These are phyloP conservation scores for Hymenoscyphus scutula DNA, from an alignment of 2,329 filamentous ascomycete genomes.

Conservation along the genomic window DNA sequence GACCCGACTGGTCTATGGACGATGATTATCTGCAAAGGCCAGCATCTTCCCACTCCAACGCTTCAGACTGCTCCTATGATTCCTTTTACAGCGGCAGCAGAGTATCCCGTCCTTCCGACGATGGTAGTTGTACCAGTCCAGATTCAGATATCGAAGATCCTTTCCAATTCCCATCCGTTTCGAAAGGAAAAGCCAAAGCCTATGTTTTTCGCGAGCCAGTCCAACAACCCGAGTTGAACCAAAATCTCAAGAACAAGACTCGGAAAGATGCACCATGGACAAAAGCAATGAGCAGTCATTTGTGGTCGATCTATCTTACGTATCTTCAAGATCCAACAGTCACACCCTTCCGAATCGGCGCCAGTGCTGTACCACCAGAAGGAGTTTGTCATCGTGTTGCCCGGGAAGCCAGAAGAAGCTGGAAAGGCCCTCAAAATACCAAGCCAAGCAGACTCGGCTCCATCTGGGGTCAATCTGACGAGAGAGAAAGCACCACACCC, in stretches of 20 bases:
- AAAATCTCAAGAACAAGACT: constrained; percentile 32
- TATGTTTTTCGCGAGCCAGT: constrained; percentile 12
- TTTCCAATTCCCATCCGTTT: constrained; percentile 31
- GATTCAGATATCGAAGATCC: constrained; percentile 43
- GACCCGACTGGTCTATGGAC: constrained; percentile 35
- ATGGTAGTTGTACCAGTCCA: constrained; percentile 53
- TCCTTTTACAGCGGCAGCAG: constrained; percentile 56
- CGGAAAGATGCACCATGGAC: constrained; percentile 55
- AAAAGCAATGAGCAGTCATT: constrained; percentile 61
- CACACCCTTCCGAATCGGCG: constrained; percentile 62
- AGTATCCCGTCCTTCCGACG: constrained; percentile 55
- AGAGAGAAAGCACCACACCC: constrained; percentile 52
- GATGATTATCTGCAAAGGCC: constrained; percentile 30
- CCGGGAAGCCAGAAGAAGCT: constrained; percentile 63
- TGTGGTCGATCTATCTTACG: constrained; percentile 63
- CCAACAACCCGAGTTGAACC: constrained; percentile 23
- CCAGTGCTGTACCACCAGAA: constrained; percentile 61
- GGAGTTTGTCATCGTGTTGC: constrained; percentile 64
- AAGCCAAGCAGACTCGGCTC: constrained; percentile 8
- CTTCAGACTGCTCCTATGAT: constrained; percentile 56
- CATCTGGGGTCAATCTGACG: constrained; percentile 20
- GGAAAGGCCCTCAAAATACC: constrained; percentile 56
- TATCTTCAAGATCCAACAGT: constrained; percentile 67
- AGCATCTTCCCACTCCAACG: constrained; percentile 30
- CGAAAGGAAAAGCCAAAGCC: constrained; percentile 28